Conservation (phyloP, 805 yeast species). For the Ogataea zsoltii region DNA sequence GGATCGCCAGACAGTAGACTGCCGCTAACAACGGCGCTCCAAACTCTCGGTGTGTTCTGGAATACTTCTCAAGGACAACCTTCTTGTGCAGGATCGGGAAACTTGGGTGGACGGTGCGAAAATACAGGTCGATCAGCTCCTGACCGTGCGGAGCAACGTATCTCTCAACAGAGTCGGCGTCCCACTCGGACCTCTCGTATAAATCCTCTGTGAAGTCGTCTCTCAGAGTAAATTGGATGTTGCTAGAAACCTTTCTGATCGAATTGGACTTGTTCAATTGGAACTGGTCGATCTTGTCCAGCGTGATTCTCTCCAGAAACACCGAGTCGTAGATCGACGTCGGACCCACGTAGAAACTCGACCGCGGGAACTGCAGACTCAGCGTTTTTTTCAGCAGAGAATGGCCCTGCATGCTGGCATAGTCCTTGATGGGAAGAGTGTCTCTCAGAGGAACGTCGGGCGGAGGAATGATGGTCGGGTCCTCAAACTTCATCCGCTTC, state of each 20-base stretch:
- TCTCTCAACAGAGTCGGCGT: conserved; percentile 80
- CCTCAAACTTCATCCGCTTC: conserved; percentile 37
- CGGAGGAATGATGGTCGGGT: conserved; percentile 37
- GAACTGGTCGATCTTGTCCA: conserved; percentile 78
- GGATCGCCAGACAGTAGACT: conserved; percentile 82
- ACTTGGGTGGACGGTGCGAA: conserved; percentile 84
- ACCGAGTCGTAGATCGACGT: conserved; percentile 80
- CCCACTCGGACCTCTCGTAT: conserved; percentile 67
- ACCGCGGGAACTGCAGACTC: conserved; percentile 84
- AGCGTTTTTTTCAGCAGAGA: conserved; percentile 67
- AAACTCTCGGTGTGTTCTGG: conserved; percentile 87
- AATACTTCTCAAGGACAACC: conserved; percentile 87
- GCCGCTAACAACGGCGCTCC: conserved; percentile 91
- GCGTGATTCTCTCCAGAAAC: conserved; percentile 61
- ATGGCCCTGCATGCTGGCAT: conserved; percentile 60
- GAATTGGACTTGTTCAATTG: conserved; percentile 66
- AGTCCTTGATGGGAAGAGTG: conserved; percentile 64
- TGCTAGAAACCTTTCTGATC: conserved; percentile 75
- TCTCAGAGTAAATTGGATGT: conserved; percentile 72
- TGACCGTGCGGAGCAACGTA: conserved; percentile 93
- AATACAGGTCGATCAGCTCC: conserved; percentile 73
- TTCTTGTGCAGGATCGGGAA: conserved; percentile 90
- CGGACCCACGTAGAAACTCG: conserved; percentile 86
- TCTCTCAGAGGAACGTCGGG: conserved; percentile 47
- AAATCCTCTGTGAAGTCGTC: conserved; percentile 78